Evolutionary conservation across 2,329 filamentous ascomycete species (phyloP).

Genomic region (Westerdykella sp.): DNA sequence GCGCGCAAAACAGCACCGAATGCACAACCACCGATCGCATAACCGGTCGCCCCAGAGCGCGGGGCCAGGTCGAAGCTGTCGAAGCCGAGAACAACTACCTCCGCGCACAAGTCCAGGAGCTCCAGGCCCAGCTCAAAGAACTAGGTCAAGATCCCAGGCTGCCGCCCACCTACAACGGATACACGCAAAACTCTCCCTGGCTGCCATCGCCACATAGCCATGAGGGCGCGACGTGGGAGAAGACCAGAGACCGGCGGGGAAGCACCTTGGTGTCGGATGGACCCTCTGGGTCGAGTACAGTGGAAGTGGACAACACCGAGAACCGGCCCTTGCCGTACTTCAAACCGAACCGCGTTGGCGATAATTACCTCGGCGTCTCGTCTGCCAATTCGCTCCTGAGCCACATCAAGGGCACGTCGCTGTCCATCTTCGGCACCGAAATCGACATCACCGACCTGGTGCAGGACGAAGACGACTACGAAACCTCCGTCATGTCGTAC

Average conservation of each 20-base stretch:
- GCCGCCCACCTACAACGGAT: slow-evolving; percentile 1
- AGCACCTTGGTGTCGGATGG: slow-evolving; percentile 19
- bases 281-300: slow-evolving; percentile 6
- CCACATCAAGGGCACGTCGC: slow-evolving; percentile 66
- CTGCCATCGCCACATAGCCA: slow-evolving; percentile 5
- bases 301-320: slow-evolving; percentile 12
- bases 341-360: slow-evolving; percentile 45
- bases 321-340: slow-evolving; percentile 40
- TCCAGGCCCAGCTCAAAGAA: slow-evolving; percentile 60
- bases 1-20: slow-evolving; percentile 66
- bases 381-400: slow-evolving; percentile 60
- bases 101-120: slow-evolving; percentile 58
- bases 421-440: slow-evolving; percentile 73
- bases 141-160: slow-evolving; percentile 55
- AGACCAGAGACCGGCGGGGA: slow-evolving; percentile 12
- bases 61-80: slow-evolving; percentile 71
- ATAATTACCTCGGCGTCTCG: slow-evolving; percentile 61
- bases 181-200: slow-evolving; percentile 14
- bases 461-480: slow-evolving; percentile 55
- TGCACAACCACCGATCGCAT: slow-evolving; percentile 85
- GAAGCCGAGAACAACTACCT: slow-evolving; percentile 67
- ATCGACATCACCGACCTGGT: slow-evolving; percentile 72
- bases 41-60: slow-evolving; percentile 69
- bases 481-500: slow-evolving; percentile 57
- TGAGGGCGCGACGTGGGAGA: slow-evolving; percentile 19